Evolutionary conservation across 306 rosid genomes (phyloP).

Genomic region (Lathyrus sativus): DNA sequence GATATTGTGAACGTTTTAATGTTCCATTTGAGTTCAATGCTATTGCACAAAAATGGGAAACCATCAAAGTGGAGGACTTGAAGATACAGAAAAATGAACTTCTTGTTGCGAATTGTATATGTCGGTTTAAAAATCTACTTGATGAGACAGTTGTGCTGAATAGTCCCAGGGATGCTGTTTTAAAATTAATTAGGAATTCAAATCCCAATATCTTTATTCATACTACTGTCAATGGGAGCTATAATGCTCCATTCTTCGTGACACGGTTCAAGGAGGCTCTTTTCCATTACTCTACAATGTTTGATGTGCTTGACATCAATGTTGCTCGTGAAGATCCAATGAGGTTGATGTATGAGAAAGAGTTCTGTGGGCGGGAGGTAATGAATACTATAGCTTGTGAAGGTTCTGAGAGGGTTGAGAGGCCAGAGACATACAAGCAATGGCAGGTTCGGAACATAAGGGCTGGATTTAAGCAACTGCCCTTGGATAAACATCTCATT

Average conservation of each 20-base stretch:
- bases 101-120: slow-evolving; percentile 52
- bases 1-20: slow-evolving; percentile 66
- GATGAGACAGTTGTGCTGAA: slow-evolving; percentile 68
- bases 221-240: slow-evolving; percentile 57
- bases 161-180: slow-evolving; percentile 69
- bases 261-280: slow-evolving; percentile 79
- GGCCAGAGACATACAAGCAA: slow-evolving; percentile 80
- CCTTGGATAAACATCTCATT: slow-evolving; percentile 42
- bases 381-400: slow-evolving; percentile 80
- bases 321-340: slow-evolving; percentile 29
- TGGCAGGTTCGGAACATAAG: slow-evolving; percentile 65
- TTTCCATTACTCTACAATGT: slow-evolving; percentile 67
- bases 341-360: slow-evolving; percentile 65
- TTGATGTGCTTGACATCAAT: slow-evolving; percentile 55
- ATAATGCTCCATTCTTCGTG: slow-evolving; percentile 74
- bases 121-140: slow-evolving; percentile 53
- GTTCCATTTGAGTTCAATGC: slow-evolving; percentile 72
- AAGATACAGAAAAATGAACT: slow-evolving; percentile 54
- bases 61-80: slow-evolving; percentile 57
- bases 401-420: slow-evolving; percentile 70
- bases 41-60: slow-evolving; percentile 68
- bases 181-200: slow-evolving; percentile 63
- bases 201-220: slow-evolving; percentile 71
- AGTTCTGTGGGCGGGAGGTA: slow-evolving; percentile 62
- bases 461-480: slow-evolving; percentile 69